Conservation (phyloP, 352 stramenopile genomes). For the Blastocystis sp. region DNA sequence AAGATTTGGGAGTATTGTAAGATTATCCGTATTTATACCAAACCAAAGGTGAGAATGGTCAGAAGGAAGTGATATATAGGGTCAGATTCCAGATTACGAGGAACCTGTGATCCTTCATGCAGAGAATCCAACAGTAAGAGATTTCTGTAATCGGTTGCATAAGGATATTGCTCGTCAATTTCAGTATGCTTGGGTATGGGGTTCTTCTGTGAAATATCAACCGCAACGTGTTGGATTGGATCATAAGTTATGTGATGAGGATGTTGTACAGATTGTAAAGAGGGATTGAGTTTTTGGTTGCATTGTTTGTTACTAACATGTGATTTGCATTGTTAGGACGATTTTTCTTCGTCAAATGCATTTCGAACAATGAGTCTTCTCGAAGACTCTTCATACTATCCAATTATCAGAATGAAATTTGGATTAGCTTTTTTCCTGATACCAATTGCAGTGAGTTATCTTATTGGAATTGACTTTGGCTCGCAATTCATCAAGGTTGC, state of each 20-base stretch:
- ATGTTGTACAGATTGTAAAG: conserved; percentile 97
- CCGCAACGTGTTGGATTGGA: conserved; percentile 95
- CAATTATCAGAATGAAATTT: conserved; percentile 21
- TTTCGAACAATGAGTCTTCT: conserved; percentile 1
- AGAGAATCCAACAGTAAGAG: conserved; percentile 86
- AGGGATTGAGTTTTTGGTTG: conserved; percentile 71
- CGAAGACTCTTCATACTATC: not conserved
- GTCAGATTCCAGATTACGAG: conserved; percentile 86
- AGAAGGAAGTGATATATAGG: conserved; percentile 67
- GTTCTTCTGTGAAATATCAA: conserved; percentile 90
- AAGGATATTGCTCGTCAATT: conserved; percentile 79
- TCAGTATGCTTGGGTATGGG: conserved; percentile 73
- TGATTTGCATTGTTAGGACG: not conserved
- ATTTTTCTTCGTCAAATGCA: not conserved
- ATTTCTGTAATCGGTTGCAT: conserved; percentile 87
- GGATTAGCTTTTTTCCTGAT: not conserved
- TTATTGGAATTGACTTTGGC: conserved; percentile 48
- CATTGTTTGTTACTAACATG: not conserved
- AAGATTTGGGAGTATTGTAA: conserved; percentile 94
- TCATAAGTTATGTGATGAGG: conserved; percentile 90
- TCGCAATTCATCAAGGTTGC: conserved; percentile 51
- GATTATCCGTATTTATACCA: conserved; percentile 96
- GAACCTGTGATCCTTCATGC: conserved; percentile 92
- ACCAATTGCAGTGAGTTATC: not conserved
- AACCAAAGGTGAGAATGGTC: conserved; percentile 69